These are phyloP conservation scores for Mycena belliarum DNA, from an alignment of 768 basidiomycete genomes.

Conservation along the genomic window DNA sequence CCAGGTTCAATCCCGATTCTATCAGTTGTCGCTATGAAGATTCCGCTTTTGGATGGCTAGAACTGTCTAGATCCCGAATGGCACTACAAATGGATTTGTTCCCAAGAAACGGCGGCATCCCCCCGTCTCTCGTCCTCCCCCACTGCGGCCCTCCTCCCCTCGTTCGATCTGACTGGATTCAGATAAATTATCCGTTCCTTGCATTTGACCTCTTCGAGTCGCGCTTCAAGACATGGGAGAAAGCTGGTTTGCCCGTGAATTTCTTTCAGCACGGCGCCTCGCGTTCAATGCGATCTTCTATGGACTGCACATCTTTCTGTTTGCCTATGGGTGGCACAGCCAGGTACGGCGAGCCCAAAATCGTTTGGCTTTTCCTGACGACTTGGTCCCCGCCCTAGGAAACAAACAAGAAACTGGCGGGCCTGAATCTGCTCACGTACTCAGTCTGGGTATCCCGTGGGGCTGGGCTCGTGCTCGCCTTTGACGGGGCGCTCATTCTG, in stretches of 20 bases:
- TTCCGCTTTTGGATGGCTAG: conserved; percentile 9
- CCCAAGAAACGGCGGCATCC: conserved; percentile 2
- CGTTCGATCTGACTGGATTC: conserved; percentile 22
- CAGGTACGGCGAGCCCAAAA: conserved; percentile 51
- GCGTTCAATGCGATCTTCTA: conserved; percentile 80
- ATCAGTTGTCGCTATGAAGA: conserved; percentile 10
- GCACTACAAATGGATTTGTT: background rate
- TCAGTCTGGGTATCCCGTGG: conserved; percentile 92
- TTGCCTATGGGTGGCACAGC: conserved; percentile 84
- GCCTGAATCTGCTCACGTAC: conserved; percentile 75
- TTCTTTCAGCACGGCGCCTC: conserved; percentile 63
- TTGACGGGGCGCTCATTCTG: conserved; percentile 83
- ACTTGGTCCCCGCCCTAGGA: conserved; percentile 38
- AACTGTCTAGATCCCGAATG: conserved; percentile 14
- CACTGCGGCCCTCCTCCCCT: background rate
- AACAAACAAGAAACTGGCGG: conserved; percentile 63
- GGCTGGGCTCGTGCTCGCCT: conserved; percentile 87
- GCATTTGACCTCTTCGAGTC: background rate
- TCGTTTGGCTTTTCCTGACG: background rate
- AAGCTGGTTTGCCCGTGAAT: conserved; percentile 73
- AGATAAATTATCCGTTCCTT: conserved; percentile 16
- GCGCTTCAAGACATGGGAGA: conserved; percentile 50
- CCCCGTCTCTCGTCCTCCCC: background rate
- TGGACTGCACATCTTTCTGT: conserved; percentile 70
- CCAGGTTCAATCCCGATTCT: background rate